phyloP scores from a whole-genome alignment of 108 stramenopile genomes.

The Skeletonema grethae region DNA sequence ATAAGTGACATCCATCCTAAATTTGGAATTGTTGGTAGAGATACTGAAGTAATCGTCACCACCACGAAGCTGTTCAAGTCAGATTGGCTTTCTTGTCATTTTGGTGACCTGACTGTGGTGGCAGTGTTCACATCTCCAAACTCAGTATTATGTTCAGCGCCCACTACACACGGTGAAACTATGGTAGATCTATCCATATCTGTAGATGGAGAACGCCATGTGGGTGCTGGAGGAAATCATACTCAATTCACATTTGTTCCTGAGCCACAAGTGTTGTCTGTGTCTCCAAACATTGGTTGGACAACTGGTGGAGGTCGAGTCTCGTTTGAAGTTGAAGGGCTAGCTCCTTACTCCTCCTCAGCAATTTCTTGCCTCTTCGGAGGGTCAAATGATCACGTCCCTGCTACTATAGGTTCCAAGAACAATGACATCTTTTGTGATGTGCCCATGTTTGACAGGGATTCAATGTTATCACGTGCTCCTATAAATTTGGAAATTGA shows the following conservation, averaged over 20 bases:
- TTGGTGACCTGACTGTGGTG: slow-evolving; percentile 25
- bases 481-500: slow-evolving; percentile 21
- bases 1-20: slow-evolving; percentile 26
- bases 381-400: slow-evolving; percentile 1
- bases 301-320: slow-evolving; percentile 21
- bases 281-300: slow-evolving; percentile 36
- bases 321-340: slow-evolving; percentile 10
- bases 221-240: slow-evolving; percentile 5
- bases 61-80: slow-evolving; percentile 19
- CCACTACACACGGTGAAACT: background rate
- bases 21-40: slow-evolving; percentile 17
- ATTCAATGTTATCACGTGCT: slow-evolving; percentile 13
- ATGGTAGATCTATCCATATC: slow-evolving; percentile 28
- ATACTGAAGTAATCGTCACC: slow-evolving; percentile 24
- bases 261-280: slow-evolving; percentile 21
- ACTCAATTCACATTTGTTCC: slow-evolving; percentile 25
- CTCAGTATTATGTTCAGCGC: slow-evolving; percentile 21
- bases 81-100: slow-evolving; percentile 28
- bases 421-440: slow-evolving; percentile 10
- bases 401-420: slow-evolving; percentile 5
- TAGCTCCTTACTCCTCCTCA: slow-evolving; percentile 22
- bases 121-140: slow-evolving; percentile 22
- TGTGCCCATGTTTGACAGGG: slow-evolving; percentile 4
- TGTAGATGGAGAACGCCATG: slow-evolving; percentile 35
- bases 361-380: slow-evolving; percentile 30